Base-by-base conservation (phyloP, 2,329 filamentous ascomycete genomes). In the Ceratocystis variospora region DNA sequence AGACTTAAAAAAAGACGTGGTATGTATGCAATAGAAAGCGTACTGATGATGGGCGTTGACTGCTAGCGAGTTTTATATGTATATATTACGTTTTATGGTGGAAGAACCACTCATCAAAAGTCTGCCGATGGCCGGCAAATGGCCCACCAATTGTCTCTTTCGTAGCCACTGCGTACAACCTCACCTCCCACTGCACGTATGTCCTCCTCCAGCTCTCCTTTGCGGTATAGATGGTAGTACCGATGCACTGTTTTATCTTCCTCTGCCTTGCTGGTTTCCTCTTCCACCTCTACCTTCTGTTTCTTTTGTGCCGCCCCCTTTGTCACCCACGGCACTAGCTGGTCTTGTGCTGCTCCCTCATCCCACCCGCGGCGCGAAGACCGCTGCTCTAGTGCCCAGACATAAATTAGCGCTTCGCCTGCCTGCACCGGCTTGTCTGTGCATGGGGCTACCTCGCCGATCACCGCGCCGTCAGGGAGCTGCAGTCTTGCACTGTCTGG, bases 61-160 rank as follows among this genome's bases (percentile, higher is more conserved):
- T 41, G 3, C 8, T 12, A 12, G 37, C 3, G 37, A 41, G 8
- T 41, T 3, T 12, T 12, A 41, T 61, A 15, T 22, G n/a, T 50
- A 50, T 22, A 50, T 50, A 50, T 22, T 19, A 22, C 0, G 46
- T 50, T 28, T 3, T 5, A 55, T 7, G 22, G 4, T 22, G 46
- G 6, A 2, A 7, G 22, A 59, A 5, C 10, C 22, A 19, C 3
- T 10, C 37, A 8, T 28, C n/a, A 46, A 45, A 66, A 66, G 15
- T 46, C 15, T 8, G 46, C 46, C 5, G 37, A 17, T 63, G 71
- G 71, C 64, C 72, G 74, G 70, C 75, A 77, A 73, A 96, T 86
- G 65, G 86, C 90, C 93, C 93, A 99, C 94, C 94, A 97, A 77
- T 99, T 99, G 74, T 97, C 94, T 78, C 87, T 92, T 74, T 99